A percentile compares a stretch with the other conserved stretches of the same genome.
Evolutionary conservation across 768 basidiomycete genomes (phyloP).

Genomic region (Lentinula aciculospora): DNA sequence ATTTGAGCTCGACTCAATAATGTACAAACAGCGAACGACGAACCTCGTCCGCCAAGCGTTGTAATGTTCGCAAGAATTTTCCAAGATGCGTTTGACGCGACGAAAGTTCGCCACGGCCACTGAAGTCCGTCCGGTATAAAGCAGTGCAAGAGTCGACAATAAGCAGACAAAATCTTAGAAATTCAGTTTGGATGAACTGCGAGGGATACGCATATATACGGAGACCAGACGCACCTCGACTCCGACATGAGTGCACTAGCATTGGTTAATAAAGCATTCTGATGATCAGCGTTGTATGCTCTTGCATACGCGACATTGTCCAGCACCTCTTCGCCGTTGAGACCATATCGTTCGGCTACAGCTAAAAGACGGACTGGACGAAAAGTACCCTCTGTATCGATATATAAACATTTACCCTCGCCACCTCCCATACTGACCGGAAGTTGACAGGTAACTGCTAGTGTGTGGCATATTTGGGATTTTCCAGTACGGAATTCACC

Average conservation of each 20-base stretch:
- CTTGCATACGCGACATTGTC: conserved; percentile 98
- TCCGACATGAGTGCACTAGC: conserved; percentile 99
- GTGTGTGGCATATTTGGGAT: conserved; percentile 95
- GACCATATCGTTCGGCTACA: conserved; percentile 92
- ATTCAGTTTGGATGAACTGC: background rate
- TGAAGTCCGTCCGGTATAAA: conserved; percentile 93
- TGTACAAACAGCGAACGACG: conserved; percentile 14
- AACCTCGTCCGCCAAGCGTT: conserved; percentile 95
- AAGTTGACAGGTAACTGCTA: conserved; percentile 96
- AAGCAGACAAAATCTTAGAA: conserved; percentile 83
- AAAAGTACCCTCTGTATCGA: conserved; percentile 99
- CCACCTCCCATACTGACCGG: conserved; percentile 98
- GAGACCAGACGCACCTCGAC: conserved; percentile 62
- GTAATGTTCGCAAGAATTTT: conserved; percentile 89
- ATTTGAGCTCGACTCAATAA: conserved; percentile 5
- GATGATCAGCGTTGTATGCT: conserved; percentile 98
- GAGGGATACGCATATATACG: conserved; percentile 15
- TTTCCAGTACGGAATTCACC: conserved; percentile 99
- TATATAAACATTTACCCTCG: conserved; percentile 97
- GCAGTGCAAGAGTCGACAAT: conserved; percentile 97
- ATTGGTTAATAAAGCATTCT: conserved; percentile 80
- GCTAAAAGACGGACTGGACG: conserved; percentile 93
- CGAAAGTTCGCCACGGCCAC: conserved; percentile 90
- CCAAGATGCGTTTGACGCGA: conserved; percentile 94
- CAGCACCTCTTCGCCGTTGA: conserved; percentile 95